Conservation (phyloP, 495 filamentous ascomycete genomes). For the Astrothelium macrocarpum region DNA sequence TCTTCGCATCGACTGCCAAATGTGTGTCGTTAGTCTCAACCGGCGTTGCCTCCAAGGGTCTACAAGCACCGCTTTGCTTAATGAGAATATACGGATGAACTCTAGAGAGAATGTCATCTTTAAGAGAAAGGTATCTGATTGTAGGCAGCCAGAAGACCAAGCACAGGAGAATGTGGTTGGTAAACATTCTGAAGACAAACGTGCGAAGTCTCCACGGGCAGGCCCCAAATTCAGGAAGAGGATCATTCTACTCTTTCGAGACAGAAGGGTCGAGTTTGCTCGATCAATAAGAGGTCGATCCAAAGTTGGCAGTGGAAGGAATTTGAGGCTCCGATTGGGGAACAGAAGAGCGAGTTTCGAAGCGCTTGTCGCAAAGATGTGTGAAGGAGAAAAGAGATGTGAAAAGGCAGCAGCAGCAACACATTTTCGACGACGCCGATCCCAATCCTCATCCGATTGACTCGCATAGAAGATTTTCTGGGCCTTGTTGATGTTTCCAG, state of each 20-base stretch:
- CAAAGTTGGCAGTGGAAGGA: not conserved
- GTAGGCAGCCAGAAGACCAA: not conserved
- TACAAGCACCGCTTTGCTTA: not conserved
- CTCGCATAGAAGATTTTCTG: not conserved
- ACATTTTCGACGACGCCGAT: not conserved
- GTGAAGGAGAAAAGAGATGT: not conserved
- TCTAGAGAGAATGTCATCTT: not conserved
- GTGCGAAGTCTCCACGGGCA: not conserved
- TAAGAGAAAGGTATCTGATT: not conserved
- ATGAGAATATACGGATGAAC: not conserved
- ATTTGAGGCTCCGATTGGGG: not conserved
- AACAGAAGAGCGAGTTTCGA: not conserved
- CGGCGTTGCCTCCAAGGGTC: not conserved
- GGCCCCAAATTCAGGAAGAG: not conserved
- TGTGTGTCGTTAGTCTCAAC: not conserved
- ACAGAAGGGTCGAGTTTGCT: not conserved
- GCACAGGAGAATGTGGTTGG: not conserved
- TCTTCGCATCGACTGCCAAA: conserved; percentile 3
- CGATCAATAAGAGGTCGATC: not conserved
- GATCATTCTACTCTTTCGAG: not conserved
- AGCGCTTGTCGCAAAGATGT: not conserved
- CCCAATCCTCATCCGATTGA: not conserved
- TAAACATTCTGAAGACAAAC: not conserved
- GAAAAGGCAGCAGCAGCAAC: not conserved
- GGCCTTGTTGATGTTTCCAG: not conserved